Conservation (phyloP, 2,329 filamentous ascomycete species). For the Penicillium sp. region DNA sequence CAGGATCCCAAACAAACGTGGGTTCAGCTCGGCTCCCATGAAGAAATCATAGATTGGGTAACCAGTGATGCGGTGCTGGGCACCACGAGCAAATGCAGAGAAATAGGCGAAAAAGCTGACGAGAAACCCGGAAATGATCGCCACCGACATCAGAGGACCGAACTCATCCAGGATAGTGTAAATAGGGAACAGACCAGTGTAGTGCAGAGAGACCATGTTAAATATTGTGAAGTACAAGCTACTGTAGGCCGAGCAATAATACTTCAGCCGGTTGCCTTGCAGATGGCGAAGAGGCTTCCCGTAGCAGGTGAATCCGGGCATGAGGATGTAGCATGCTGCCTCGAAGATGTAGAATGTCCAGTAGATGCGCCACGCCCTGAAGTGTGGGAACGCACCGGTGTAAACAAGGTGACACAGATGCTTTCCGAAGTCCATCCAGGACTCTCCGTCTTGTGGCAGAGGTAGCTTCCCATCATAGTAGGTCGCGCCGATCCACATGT, state of each 20-base stretch:
- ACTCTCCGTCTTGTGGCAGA: conserved; percentile 61
- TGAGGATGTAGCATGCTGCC: conserved; percentile 72
- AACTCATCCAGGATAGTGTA: conserved; percentile 94
- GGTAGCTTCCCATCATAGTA: conserved; percentile 86
- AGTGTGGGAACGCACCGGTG: conserved; percentile 75
- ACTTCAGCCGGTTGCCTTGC: conserved; percentile 77
- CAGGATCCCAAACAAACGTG: conserved; percentile 74
- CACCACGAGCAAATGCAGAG: conserved; percentile 76
- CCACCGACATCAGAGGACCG: conserved; percentile 84
- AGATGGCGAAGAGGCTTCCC: conserved; percentile 83
- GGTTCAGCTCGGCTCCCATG: conserved; percentile 84
- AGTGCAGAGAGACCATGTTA: conserved; percentile 67
- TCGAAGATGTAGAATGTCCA: conserved; percentile 89
- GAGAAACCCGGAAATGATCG: conserved; percentile 83
- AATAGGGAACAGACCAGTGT: conserved; percentile 76
- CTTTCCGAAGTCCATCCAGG: conserved; percentile 63
- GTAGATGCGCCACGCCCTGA: conserved; percentile 85
- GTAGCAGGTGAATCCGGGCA: conserved; percentile 82
- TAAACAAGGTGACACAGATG: conserved; percentile 71
- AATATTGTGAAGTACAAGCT: conserved; percentile 83
- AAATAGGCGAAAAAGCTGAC: conserved; percentile 79
- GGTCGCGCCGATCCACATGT: conserved; percentile 95
- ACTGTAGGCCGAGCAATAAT: conserved; percentile 86
- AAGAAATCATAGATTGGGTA: conserved; percentile 81
- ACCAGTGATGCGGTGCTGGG: conserved; percentile 86